Percentiles rank a stretch among this genome's conserved stretches.
Evolutionary conservation across 768 basidiomycete species (phyloP).

Genomic region (Russula compacta): DNA sequence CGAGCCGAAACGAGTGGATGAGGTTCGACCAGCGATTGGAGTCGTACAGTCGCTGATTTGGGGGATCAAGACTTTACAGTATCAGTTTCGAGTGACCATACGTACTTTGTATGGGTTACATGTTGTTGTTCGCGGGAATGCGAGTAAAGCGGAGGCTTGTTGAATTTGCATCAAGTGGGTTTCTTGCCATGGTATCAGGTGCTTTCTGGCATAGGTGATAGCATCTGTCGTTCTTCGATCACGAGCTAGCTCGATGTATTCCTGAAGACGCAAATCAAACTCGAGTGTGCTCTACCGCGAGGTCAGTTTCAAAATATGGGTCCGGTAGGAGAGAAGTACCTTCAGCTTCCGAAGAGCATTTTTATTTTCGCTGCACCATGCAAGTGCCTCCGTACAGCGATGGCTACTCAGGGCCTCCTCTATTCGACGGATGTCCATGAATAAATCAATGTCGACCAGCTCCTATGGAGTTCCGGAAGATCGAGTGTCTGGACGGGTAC

Average conservation of each 20-base stretch:
- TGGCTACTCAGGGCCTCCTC: conserved; percentile 67
- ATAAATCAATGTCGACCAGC: conserved; percentile 85
- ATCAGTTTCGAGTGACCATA: not conserved
- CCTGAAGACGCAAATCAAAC: conserved; percentile 91
- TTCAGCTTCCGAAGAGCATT: conserved; percentile 85
- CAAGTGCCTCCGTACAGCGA: conserved; percentile 81
- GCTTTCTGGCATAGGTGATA: conserved; percentile 74
- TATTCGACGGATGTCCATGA: conserved; percentile 81
- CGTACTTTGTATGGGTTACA: conserved; percentile 61
- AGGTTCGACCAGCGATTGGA: conserved; percentile 66
- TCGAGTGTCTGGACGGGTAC: not conserved
- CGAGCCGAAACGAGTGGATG: conserved; percentile 69
- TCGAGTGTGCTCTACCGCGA: conserved; percentile 79
- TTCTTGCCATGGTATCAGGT: conserved; percentile 74
- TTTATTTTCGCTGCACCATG: conserved; percentile 97
- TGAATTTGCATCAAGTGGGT: conserved; percentile 72
- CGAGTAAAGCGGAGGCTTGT: conserved; percentile 68
- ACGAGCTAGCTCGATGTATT: conserved; percentile 88
- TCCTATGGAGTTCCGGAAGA: conserved; percentile 37
- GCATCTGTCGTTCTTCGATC: conserved; percentile 58
- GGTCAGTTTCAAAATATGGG: not conserved
- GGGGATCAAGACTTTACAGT: not conserved
- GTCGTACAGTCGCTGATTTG: conserved; percentile 71
- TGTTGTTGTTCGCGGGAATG: conserved; percentile 58
- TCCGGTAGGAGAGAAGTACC: conserved; percentile 33